Evolutionary conservation across 73 alveolate genomes (phyloP).

Genomic region (Effrenium voratum): DNA sequence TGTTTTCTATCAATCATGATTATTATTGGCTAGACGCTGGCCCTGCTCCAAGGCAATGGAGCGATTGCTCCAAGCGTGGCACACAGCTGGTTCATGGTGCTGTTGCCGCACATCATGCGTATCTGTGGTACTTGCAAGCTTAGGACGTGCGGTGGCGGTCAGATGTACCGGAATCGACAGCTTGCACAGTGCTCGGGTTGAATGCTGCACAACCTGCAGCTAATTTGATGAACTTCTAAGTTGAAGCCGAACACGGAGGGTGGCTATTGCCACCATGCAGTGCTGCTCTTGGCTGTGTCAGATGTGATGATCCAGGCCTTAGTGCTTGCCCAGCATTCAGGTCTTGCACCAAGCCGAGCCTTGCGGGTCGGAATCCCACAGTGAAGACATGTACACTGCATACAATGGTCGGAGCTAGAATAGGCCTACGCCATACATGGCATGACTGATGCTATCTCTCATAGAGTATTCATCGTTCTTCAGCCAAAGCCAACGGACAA

Average conservation of each 20-base stretch:
- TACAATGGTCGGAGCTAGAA: not conserved
- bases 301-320: not conserved
- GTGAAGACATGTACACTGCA: not conserved
- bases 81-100: not conserved
- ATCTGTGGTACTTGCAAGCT: not conserved
- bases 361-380: constrained; percentile 30
- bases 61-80: constrained; percentile 73
- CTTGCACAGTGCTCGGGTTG: not conserved
- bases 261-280: constrained; percentile 79
- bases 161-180: constrained; percentile 51
- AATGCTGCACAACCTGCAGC: not conserved
- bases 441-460: too few species aligned
- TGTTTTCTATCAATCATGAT: too few species aligned
- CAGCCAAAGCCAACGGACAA: too few species aligned
- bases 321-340: not conserved
- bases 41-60: constrained; percentile 44
- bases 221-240: not conserved
- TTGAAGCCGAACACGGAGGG: constrained; percentile 91
- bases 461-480: too few species aligned
- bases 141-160: constrained; percentile 91
- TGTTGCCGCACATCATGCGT: not conserved
- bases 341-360: constrained; percentile 80
- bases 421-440: too few species aligned
- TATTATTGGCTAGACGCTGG: not conserved
- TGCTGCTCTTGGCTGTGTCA: not conserved